Evolutionary conservation across 306 rosid species (phyloP).

Genomic region (Cotoneaster glaucophyllus): DNA sequence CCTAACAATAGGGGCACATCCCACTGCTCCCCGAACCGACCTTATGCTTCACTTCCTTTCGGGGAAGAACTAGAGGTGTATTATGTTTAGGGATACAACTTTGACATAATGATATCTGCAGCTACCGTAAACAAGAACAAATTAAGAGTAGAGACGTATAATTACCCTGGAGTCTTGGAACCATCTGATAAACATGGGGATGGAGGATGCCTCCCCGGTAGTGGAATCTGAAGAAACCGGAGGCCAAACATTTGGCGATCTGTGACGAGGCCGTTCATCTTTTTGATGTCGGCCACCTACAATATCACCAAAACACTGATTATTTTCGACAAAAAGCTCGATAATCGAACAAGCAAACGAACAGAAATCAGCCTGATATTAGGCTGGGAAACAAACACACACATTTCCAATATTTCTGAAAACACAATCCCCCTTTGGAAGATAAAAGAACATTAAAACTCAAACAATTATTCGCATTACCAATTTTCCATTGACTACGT

Average conservation of each 20-base stretch:
- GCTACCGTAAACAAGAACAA: background rate
- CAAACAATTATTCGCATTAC: background rate
- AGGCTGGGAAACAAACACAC: background rate
- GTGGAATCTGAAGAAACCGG: conserved; percentile 67
- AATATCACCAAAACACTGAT: conserved; percentile 5
- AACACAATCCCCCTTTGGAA: background rate
- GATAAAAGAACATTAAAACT: background rate
- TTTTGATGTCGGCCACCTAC: conserved; percentile 70
- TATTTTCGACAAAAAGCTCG: background rate
- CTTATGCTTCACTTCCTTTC: background rate
- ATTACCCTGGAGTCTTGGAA: conserved; percentile 34
- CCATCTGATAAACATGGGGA: conserved; percentile 65
- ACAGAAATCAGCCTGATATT: background rate
- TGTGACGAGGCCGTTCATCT: conserved; percentile 78
- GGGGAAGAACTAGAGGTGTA: background rate
- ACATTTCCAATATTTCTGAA: background rate
- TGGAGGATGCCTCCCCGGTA: conserved; percentile 93
- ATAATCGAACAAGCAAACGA: background rate
- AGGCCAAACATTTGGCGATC: conserved; percentile 93
- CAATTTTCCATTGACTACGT: background rate
- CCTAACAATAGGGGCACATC: background rate
- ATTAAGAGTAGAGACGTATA: background rate
- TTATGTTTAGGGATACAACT: background rate
- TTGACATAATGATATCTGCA: background rate
- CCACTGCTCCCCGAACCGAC: background rate